Base-by-base conservation (phyloP, 2,329 filamentous ascomycete species). In the Lachnellula arida region DNA sequence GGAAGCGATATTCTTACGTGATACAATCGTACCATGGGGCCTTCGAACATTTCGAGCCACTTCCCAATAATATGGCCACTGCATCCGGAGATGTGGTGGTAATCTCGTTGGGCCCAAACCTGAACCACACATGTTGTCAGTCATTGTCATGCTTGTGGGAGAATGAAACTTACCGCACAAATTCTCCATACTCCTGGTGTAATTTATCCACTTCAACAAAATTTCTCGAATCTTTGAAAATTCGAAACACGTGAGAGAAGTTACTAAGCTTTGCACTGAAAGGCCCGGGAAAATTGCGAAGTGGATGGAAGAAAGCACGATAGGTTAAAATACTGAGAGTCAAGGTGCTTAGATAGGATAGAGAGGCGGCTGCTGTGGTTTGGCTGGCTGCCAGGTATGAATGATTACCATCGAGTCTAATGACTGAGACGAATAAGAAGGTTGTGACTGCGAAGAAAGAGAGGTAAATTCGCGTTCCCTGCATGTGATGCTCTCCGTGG, bases 301-400 rank as follows among this genome's bases (percentile, higher is more conserved):
- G 64, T 39, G 46, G 68, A 65, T 50, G 67, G 68, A 66, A 75
- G 73, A 83, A 76, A 0, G 79, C 76, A 5, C 84, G 65, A 61
- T 84, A 81, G 50, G 78, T 75, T 25, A 83, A 70, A 69, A 84
- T 77, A 9, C 79, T 74, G 53, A 0, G 80, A 79, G 62, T 79
- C 15, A 64, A 50, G 3, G 44, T 47, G 2, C 40, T 35, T 15
- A 55, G 42, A 19, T 59, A 61, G 3, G 59, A 58, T 7, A n/a
- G 15, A 1, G 49, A 35, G 9, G 51, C 46, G 11, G 47, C n/a
- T 3, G 54, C 37, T n/a, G 60, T 53, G 14, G 51, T 34, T 17
- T 34, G 40, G 9, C 22, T 14, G 5, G 61, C 55, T 22, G 58
- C 51, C 9, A 51, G 3, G 14, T 32, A 37, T n/a, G 23, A 39